Conservation (phyloP, 1,284 basidiomycete genomes). For the Gymnopus androsaceus region DNA sequence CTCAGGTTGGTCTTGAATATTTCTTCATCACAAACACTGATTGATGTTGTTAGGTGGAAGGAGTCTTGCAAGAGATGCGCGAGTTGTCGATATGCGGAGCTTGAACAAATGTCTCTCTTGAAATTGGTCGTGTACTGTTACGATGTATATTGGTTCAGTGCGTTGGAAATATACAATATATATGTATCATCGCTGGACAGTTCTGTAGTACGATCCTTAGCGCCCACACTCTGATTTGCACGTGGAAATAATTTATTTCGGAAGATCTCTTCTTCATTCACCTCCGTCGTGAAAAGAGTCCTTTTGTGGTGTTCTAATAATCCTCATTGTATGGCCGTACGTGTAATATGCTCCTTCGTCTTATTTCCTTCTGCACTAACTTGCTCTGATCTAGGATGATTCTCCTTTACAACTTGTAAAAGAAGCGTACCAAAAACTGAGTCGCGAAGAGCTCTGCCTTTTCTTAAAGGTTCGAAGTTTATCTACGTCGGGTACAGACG, state of each 20-base stretch:
- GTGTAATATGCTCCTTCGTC: constrained; percentile 3
- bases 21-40: not conserved
- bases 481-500: constrained; percentile 57
- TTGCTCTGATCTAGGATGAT: constrained; percentile 30
- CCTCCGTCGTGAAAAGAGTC: too few relatives aligned
- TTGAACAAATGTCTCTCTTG: constrained; percentile 8
- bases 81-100: constrained; percentile 89
- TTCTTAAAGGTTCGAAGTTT: constrained; percentile 73
- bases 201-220: not conserved
- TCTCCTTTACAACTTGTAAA: constrained; percentile 51
- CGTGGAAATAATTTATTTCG: too few relatives aligned
- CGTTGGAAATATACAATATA: not conserved
- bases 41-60: constrained; percentile 65
- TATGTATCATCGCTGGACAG: not conserved
- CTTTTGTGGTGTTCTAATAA: too few relatives aligned
- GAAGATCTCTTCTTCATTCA: too few relatives aligned
- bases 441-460: constrained; percentile 65
- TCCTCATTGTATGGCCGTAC: constrained; percentile 25
- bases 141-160: not conserved
- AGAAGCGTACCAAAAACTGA: constrained; percentile 69
- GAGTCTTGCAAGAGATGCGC: constrained; percentile 93
- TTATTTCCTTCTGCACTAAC: constrained; percentile 9
- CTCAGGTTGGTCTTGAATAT: constrained; percentile 60
- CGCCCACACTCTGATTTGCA: too few relatives aligned
- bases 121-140: not conserved